A percentile compares a stretch with the other conserved stretches of the same genome.
Conservation (phyloP, 495 filamentous ascomycete species). For the Penicillium maclennaniae region DNA sequence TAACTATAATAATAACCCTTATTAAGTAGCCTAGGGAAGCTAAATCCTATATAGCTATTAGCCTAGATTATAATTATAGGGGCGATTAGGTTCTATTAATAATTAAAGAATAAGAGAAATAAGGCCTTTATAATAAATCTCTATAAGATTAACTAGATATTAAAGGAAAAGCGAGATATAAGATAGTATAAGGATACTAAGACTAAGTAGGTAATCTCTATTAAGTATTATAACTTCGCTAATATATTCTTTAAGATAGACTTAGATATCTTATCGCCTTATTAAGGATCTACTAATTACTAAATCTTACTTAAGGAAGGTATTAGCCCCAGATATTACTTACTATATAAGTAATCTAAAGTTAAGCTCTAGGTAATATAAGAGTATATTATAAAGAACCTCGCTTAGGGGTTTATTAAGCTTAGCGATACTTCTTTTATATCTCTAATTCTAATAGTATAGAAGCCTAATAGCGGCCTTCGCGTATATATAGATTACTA, state of each 20-base stretch:
- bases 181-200: not conserved
- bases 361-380: not conserved
- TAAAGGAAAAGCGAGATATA: not conserved
- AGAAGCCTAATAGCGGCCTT: slow-evolving; percentile 30
- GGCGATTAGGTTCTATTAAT: too few species aligned
- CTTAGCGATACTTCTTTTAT: slow-evolving; percentile 12
- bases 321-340: not conserved
- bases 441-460: slow-evolving; percentile 32
- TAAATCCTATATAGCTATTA: not conserved
- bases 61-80: not conserved
- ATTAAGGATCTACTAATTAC: not conserved
- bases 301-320: not conserved
- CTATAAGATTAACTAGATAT: not conserved
- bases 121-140: too few species aligned
- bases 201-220: not conserved
- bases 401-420: slow-evolving; percentile 38
- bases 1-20: not conserved
- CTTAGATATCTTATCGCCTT: not conserved
- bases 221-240: not conserved
- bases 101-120: too few species aligned
- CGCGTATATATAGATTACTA: slow-evolving; percentile 45
- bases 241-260: slow-evolving; percentile 7
- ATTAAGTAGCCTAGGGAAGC: too few species aligned
- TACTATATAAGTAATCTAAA: not conserved
- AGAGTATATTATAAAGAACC: slow-evolving; percentile 3